phyloP scores from a whole-genome alignment of 2,329 filamentous ascomycete genomes.

The Bipolaris zeicola region DNA sequence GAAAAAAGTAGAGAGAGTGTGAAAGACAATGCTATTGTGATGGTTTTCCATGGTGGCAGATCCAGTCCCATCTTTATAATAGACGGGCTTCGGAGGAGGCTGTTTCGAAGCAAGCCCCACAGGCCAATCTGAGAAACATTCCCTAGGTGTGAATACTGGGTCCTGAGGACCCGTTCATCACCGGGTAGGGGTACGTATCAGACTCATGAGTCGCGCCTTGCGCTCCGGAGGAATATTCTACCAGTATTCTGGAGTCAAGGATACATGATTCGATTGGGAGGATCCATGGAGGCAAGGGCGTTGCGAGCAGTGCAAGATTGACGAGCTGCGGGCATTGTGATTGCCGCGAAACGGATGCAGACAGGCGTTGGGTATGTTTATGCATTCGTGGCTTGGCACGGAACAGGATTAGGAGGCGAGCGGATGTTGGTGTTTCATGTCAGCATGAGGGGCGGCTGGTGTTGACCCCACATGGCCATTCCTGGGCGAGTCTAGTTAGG shows the following conservation, averaged over 20 bases:
- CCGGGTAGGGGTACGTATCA: slow-evolving; percentile 1
- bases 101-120: slow-evolving; percentile 13
- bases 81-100: slow-evolving; percentile 7
- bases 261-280: not conserved
- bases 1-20: slow-evolving; percentile 13
- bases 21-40: slow-evolving; percentile 16
- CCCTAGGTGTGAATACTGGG: not conserved
- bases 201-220: not conserved
- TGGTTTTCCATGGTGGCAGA: not conserved
- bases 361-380: slow-evolving; percentile 1
- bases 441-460: slow-evolving; percentile 1
- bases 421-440: slow-evolving; percentile 9
- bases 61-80: slow-evolving; percentile 19
- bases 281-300: not conserved
- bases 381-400: not conserved
- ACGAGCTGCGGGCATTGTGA: not conserved
- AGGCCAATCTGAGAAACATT: slow-evolving; percentile 16
- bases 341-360: not conserved
- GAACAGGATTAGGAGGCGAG: not conserved
- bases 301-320: not conserved
- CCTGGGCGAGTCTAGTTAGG: not conserved
- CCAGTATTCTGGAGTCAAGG: not conserved
- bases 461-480: not conserved
- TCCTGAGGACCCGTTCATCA: slow-evolving; percentile 4
- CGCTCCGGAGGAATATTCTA: not conserved